phyloP scores from a whole-genome alignment of 805 yeast genomes.

The Blastobotrys parvus region DNA sequence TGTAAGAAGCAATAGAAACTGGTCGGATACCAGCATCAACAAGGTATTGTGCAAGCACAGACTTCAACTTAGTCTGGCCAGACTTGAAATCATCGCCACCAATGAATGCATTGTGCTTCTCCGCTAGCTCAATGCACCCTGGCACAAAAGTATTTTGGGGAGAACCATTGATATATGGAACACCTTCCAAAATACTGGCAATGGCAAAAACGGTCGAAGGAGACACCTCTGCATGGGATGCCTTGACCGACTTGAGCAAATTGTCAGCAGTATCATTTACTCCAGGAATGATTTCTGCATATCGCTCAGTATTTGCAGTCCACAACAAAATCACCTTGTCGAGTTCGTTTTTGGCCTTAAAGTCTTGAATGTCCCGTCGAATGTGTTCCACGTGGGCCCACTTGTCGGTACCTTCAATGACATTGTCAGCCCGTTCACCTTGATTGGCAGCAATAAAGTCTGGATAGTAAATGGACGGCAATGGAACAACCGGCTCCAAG shows the following conservation, averaged over 20 bases:
- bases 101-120: constrained; percentile 61
- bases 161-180: constrained; percentile 91
- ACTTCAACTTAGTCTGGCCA: constrained; percentile 92
- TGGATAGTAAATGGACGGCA: constrained; percentile 87
- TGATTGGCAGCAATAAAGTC: constrained; percentile 96
- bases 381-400: constrained; percentile 86
- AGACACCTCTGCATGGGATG: constrained; percentile 73
- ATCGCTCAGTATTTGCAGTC: constrained; percentile 97
- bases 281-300: constrained; percentile 65
- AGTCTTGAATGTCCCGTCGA: constrained; percentile 73
- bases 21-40: constrained; percentile 98
- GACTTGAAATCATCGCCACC: constrained; percentile 98
- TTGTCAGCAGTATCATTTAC: constrained; percentile 86
- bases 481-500: constrained; percentile 55
- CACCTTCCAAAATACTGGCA: constrained; percentile 80
- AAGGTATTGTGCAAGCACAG: constrained; percentile 91
- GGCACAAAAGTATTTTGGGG: constrained; percentile 98
- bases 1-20: constrained; percentile 87
- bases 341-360: constrained; percentile 61
- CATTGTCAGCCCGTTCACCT: constrained; percentile 82
- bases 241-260: constrained; percentile 62
- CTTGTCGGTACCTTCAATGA: constrained; percentile 62
- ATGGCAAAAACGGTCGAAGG: constrained; percentile 94
- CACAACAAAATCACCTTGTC: constrained; percentile 87
- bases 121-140: constrained; percentile 86